These are phyloP conservation scores for Seiridium unicorne DNA, from an alignment of 2,329 filamentous ascomycete species.

Conservation along the genomic window DNA sequence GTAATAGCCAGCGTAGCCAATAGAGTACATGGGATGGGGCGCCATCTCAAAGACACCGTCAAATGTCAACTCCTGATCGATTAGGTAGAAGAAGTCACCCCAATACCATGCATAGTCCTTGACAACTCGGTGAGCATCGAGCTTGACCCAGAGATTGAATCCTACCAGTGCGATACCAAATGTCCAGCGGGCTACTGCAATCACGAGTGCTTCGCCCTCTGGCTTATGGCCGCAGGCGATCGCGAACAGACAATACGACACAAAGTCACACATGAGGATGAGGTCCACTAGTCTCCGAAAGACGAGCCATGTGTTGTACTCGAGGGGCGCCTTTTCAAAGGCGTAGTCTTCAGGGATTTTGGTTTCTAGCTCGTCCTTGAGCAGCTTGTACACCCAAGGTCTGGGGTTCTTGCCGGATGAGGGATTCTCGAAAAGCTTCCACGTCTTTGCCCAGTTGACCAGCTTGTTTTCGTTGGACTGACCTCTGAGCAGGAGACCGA, in stretches of 20 bases:
- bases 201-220: constrained; percentile 64
- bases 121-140: constrained; percentile 95
- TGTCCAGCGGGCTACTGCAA: constrained; percentile 74
- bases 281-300: constrained; percentile 95
- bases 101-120: constrained; percentile 99
- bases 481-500: constrained; percentile 82
- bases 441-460: constrained; percentile 83
- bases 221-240: constrained; percentile 81
- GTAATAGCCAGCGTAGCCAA: constrained; percentile 97
- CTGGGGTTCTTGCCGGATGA: constrained; percentile 77
- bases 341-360: constrained; percentile 94
- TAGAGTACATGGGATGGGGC: constrained; percentile 97
- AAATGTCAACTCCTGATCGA: constrained; percentile 96
- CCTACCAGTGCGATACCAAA: constrained; percentile 76
- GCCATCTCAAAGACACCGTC: constrained; percentile 99
- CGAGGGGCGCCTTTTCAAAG: constrained; percentile 88
- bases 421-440: constrained; percentile 82
- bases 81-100: constrained; percentile 98
- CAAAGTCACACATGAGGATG: constrained; percentile 98
- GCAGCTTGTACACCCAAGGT: constrained; percentile 75
- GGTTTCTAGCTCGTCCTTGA: constrained; percentile 88
- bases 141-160: constrained; percentile 98
- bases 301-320: constrained; percentile 99
- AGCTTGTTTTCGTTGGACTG: constrained; percentile 89
- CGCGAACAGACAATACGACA: constrained; percentile 94